Percentiles rank a stretch among this genome's conserved stretches.
Conservation (phyloP, 257 asterid species). For the Nicotiana knightiana region DNA sequence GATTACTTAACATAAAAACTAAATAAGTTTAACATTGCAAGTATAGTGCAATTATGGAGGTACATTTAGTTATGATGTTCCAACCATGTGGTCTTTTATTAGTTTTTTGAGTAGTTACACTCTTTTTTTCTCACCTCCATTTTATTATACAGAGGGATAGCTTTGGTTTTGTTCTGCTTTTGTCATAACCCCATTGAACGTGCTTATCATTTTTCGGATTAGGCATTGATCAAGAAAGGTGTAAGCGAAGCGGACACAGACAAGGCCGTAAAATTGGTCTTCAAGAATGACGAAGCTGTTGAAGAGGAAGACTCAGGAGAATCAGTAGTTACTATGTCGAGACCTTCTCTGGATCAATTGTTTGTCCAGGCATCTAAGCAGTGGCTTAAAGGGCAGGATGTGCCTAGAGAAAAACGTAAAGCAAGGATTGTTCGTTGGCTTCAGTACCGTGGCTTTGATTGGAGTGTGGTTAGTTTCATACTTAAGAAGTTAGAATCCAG, state of each 20-base stretch:
- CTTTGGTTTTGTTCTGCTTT: neutral
- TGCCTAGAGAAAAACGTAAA: constrained; percentile 53
- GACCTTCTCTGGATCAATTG: constrained; percentile 56
- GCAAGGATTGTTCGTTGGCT: constrained; percentile 81
- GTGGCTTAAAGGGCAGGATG: constrained; percentile 59
- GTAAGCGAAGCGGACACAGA: constrained; percentile 48
- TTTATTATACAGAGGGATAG: neutral
- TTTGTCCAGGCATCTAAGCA: constrained; percentile 67
- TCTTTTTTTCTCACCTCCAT: neutral
- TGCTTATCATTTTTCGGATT: neutral
- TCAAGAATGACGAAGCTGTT: constrained; percentile 29
- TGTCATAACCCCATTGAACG: neutral
- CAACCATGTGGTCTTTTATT: neutral
- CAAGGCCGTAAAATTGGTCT: constrained; percentile 61
- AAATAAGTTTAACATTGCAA: no score
- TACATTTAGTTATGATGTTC: neutral
- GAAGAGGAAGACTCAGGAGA: constrained; percentile 47
- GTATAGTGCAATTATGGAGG: neutral
- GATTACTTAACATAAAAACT: no score
- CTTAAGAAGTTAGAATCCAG: constrained; percentile 56
- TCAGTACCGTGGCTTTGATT: constrained; percentile 87
- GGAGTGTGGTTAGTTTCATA: constrained; percentile 43
- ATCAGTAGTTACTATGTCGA: constrained; percentile 54
- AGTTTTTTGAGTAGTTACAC: neutral
- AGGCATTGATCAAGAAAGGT: constrained; percentile 71